These are phyloP conservation scores for Crithidia brevicula DNA, from an alignment of 208 protist species.

Conservation along the genomic window DNA sequence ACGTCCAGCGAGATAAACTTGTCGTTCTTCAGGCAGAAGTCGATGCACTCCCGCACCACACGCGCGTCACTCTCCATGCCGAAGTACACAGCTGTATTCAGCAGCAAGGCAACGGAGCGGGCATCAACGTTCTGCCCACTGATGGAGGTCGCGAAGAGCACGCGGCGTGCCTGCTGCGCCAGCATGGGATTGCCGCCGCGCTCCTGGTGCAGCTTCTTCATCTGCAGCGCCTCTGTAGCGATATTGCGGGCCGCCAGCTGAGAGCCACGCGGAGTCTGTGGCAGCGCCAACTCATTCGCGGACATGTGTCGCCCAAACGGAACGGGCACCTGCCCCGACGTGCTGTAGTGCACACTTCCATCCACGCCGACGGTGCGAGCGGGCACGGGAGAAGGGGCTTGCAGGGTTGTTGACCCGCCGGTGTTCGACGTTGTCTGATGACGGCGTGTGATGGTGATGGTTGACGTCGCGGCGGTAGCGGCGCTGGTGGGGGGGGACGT, in stretches of 20 bases:
- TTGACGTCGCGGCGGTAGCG: too few species aligned
- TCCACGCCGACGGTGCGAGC: neutral
- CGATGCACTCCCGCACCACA: constrained; percentile 91
- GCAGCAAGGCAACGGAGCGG: constrained; percentile 82
- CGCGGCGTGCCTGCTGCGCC: constrained; percentile 88
- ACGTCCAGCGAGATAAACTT: constrained; percentile 89
- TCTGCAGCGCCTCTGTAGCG: constrained; percentile 88
- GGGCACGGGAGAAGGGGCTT: constrained; percentile 23
- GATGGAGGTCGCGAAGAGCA: constrained; percentile 91
- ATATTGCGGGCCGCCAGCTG: constrained; percentile 88
- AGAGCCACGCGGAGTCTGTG: constrained; percentile 70
- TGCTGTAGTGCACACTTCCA: constrained; percentile 21
- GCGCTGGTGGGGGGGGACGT: neutral
- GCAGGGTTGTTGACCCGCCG: constrained; percentile 2
- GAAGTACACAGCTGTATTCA: constrained; percentile 94
- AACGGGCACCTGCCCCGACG: constrained; percentile 25
- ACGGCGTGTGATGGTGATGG: neutral
- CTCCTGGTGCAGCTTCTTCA: constrained; percentile 93
- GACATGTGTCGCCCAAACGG: constrained; percentile 36
- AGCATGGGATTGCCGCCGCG: constrained; percentile 90
- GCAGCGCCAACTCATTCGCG: constrained; percentile 71
- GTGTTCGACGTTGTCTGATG: constrained; percentile 14
- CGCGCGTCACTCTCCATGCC: constrained; percentile 92
- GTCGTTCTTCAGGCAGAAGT: constrained; percentile 92
- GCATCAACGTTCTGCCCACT: constrained; percentile 85